A percentile compares a stretch with the other conserved stretches of the same genome.
Conservation (phyloP, 1,284 basidiomycete genomes). For the Hortiboletus rubellus region DNA sequence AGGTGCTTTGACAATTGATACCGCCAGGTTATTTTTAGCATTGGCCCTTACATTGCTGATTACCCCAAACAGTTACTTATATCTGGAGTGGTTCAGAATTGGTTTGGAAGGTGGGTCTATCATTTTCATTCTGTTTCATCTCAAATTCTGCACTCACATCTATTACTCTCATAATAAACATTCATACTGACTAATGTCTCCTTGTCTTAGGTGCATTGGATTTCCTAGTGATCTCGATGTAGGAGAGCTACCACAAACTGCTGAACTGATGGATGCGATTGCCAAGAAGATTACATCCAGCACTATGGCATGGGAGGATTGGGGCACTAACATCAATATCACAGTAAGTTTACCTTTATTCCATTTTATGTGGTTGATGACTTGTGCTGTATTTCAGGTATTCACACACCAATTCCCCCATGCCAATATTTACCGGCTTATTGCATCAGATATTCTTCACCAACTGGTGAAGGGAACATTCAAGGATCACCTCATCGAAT, state of each 20-base stretch:
- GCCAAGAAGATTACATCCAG: neutral
- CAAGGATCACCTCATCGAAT: neutral
- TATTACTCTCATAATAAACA: no score
- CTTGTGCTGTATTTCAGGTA: neutral
- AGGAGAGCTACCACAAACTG: neutral
- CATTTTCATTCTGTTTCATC: no score
- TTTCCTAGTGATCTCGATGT: neutral
- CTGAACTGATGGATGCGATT: neutral
- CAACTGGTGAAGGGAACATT: neutral
- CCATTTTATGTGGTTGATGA: neutral
- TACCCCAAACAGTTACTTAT: slow-evolving; percentile 24
- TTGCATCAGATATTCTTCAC: neutral
- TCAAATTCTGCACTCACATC: no score
- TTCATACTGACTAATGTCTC: no score
- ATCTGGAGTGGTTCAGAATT: slow-evolving; percentile 19
- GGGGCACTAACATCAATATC: neutral
- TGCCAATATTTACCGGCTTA: neutral
- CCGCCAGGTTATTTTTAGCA: neutral
- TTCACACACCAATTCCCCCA: neutral
- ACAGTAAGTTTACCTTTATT: neutral
- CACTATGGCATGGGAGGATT: neutral
- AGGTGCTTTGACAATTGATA: slow-evolving; percentile 18
- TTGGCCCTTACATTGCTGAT: slow-evolving; percentile 25
- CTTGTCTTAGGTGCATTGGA: neutral
- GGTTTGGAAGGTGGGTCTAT: slow-evolving; percentile 17